phyloP scores from a whole-genome alignment of 2,329 filamentous ascomycete species.

The Botryotinia convoluta region DNA sequence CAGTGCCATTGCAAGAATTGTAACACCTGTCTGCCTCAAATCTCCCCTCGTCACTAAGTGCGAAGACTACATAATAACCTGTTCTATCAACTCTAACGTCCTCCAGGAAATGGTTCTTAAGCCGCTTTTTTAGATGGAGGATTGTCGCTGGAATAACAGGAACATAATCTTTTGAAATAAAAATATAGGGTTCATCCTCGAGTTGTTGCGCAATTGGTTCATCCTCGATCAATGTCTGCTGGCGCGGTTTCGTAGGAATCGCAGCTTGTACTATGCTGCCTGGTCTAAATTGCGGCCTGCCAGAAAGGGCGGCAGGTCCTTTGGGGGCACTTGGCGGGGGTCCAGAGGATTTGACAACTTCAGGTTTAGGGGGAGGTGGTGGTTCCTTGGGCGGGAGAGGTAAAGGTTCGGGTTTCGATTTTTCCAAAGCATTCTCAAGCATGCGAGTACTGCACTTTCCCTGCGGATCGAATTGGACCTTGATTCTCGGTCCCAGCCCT shows the following conservation, averaged over 20 bases:
- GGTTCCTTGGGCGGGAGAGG: constrained; percentile 38
- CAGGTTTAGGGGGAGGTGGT: constrained; percentile 39
- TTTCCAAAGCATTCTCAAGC: constrained; percentile 71
- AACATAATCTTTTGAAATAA: constrained; percentile 81
- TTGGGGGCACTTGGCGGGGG: constrained; percentile 84
- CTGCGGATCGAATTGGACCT: constrained; percentile 85
- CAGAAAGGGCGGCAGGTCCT: constrained; percentile 53
- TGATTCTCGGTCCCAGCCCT: constrained; percentile 71
- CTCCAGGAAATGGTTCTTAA: constrained; percentile 79
- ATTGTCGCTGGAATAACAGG: constrained; percentile 84
- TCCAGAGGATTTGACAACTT: constrained; percentile 50
- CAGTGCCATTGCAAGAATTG: constrained; percentile 71
- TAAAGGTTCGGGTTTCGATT: constrained; percentile 47
- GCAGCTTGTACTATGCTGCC: constrained; percentile 30
- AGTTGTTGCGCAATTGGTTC: constrained; percentile 65
- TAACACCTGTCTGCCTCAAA: constrained; percentile 80
- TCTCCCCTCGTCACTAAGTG: constrained; percentile 72
- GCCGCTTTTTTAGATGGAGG: constrained; percentile 82
- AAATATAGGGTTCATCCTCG: constrained; percentile 81
- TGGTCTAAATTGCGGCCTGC: constrained; percentile 34
- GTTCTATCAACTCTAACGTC: constrained; percentile 79
- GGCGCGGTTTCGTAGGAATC: constrained; percentile 46
- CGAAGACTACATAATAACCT: constrained; percentile 91
- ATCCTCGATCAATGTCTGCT: constrained; percentile 56
- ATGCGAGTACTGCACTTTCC: constrained; percentile 77